Evolutionary conservation across 495 filamentous ascomycete species (phyloP).

Genomic region (Chaetomium tenue): DNA sequence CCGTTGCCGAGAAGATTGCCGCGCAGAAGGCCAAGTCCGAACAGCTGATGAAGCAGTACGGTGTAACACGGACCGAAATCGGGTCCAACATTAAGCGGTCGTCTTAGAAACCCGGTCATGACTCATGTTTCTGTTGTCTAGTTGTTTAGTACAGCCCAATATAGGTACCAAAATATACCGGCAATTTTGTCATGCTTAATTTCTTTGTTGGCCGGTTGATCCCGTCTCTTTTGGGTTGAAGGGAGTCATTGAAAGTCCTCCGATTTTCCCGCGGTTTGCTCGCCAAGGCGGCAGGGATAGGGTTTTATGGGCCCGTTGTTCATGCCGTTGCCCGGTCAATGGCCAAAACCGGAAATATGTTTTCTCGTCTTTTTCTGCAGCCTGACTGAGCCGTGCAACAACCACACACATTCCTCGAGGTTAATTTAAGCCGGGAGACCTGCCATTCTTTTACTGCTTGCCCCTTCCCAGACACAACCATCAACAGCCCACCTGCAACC

Average conservation of each 20-base stretch:
- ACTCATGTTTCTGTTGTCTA: not conserved
- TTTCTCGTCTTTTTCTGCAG: conserved; percentile 19
- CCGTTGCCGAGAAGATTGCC: conserved; percentile 60
- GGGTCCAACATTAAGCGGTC: conserved; percentile 48
- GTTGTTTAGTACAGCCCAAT: not conserved
- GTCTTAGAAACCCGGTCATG: not conserved
- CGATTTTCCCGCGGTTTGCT: not conserved
- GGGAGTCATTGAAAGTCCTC: conserved; percentile 13
- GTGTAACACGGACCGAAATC: conserved; percentile 49
- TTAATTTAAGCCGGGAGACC: conserved; percentile 1
- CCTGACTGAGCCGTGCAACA: conserved; percentile 4
- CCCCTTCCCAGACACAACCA: not conserved
- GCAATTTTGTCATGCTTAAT: not conserved
- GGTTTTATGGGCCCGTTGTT: conserved; percentile 19
- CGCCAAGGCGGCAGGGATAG: conserved; percentile 10
- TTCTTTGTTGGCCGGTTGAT: conserved; percentile 7
- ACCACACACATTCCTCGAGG: conserved; percentile 6
- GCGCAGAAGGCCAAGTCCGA: conserved; percentile 64
- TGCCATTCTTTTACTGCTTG: not conserved
- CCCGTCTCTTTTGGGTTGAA: not conserved
- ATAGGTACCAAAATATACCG: not conserved
- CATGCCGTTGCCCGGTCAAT: conserved; percentile 32
- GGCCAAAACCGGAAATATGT: conserved; percentile 32
- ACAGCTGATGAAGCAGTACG: conserved; percentile 61
- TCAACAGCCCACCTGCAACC: not conserved